phyloP scores from a whole-genome alignment of 345 rosid species.

The Rhodamnia rubescens region DNA sequence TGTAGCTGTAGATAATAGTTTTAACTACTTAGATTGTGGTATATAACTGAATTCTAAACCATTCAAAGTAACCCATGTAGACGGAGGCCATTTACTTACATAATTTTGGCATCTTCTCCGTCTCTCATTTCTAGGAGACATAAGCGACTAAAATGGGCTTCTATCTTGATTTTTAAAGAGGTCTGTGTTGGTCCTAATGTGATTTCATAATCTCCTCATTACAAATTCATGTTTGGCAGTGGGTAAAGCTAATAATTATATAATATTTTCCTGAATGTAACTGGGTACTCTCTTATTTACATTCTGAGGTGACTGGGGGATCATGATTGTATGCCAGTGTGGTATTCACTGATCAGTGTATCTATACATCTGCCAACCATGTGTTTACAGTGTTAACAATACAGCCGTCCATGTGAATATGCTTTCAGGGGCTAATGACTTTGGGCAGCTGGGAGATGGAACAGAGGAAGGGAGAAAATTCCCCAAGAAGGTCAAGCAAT shows the following conservation, averaged over 20 bases:
- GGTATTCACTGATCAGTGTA: neutral
- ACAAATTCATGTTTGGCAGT: neutral
- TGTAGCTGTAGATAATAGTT: neutral
- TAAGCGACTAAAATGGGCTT: neutral
- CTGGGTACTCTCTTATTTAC: neutral
- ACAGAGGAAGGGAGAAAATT: slow-evolving; percentile 70
- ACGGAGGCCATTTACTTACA: neutral
- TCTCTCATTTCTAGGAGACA: neutral
- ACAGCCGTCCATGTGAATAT: neutral
- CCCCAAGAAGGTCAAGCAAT: slow-evolving; percentile 70
- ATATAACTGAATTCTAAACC: neutral
- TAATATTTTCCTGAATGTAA: neutral
- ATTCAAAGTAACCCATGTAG: neutral
- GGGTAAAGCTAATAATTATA: neutral
- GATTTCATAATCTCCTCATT: neutral
- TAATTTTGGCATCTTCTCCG: neutral
- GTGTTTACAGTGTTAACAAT: neutral
- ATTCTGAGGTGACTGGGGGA: neutral
- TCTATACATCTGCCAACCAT: neutral
- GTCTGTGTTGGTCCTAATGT: neutral
- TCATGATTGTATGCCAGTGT: neutral
- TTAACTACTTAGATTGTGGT: neutral
- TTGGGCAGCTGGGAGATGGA: slow-evolving; percentile 98
- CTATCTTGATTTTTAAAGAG: neutral
- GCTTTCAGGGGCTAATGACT: slow-evolving; percentile 71